Percentiles rank a stretch among this genome's conserved stretches.
phyloP scores from a whole-genome alignment of 1,284 basidiomycete species.

The Leccinum subfulvum region DNA sequence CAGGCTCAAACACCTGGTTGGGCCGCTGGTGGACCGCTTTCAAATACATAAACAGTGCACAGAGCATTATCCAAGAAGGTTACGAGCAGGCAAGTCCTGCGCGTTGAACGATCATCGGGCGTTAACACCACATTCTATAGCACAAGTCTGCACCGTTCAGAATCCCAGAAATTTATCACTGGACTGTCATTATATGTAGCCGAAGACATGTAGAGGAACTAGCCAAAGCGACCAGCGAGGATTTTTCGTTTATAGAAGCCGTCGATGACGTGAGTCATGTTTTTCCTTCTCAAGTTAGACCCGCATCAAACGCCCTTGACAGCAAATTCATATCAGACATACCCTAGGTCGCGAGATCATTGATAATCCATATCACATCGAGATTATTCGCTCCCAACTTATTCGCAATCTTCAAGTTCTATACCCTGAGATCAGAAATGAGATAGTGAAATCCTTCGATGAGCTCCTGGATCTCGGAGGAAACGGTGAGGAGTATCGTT shows the following conservation, averaged over 20 bases:
- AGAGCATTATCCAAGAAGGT: neutral
- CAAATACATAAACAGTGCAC: neutral
- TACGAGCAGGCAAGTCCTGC: neutral
- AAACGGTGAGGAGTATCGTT: conserved; percentile 13
- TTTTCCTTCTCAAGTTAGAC: neutral
- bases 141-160: conserved; percentile 38
- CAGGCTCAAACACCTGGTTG: neutral
- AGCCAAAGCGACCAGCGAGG: conserved; percentile 37
- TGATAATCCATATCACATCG: conserved; percentile 29
- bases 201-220: conserved; percentile 42
- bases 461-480: conserved; percentile 21
- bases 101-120: neutral
- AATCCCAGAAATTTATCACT: conserved; percentile 37
- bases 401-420: conserved; percentile 31
- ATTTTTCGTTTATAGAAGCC: conserved; percentile 38
- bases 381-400: conserved; percentile 27
- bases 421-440: conserved; percentile 32
- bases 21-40: neutral
- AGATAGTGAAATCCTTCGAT: conserved; percentile 32
- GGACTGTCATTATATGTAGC: conserved; percentile 41
- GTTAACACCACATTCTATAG: neutral
- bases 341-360: conserved; percentile 28
- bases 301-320: neutral
- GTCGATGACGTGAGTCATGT: conserved; percentile 31
- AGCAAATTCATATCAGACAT: conserved; percentile 26